Conservation (phyloP, 225 moss, liverwort and hornwort species). For the Marchantia polymorpha region DNA sequence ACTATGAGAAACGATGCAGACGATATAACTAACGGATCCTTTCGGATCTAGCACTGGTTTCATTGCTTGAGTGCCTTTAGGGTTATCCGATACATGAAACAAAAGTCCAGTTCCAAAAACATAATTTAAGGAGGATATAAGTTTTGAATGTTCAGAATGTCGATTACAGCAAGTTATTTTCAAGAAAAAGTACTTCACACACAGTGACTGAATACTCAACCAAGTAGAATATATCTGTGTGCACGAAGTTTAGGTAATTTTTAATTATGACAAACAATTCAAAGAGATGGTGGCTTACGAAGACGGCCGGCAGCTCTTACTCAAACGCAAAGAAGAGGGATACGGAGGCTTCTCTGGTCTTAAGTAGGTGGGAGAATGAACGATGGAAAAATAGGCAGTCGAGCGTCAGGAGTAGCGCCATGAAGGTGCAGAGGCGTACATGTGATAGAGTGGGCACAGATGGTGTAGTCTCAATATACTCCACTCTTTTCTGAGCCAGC, state of each 20-base stretch:
- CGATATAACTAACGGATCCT: too few species aligned
- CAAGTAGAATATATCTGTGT: background rate
- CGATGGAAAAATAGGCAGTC: slow-evolving; percentile 72
- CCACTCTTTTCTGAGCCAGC: slow-evolving; percentile 87
- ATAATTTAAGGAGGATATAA: too few species aligned
- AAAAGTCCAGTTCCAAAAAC: background rate
- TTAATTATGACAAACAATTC: background rate
- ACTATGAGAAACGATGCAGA: background rate
- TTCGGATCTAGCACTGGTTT: background rate
- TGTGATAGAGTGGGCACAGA: slow-evolving; percentile 79
- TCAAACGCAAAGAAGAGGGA: slow-evolving; percentile 96
- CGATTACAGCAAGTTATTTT: background rate
- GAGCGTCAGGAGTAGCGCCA: slow-evolving; percentile 81
- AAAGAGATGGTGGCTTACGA: slow-evolving; percentile 11
- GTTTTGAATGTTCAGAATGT: background rate
- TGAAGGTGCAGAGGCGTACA: slow-evolving; percentile 88
- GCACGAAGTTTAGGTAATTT: background rate
- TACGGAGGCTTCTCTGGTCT: slow-evolving; percentile 69
- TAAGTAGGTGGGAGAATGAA: slow-evolving; percentile 72
- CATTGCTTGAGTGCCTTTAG: background rate
- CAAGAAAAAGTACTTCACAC: background rate
- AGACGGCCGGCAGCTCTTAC: slow-evolving; percentile 51
- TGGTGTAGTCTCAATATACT: slow-evolving; percentile 90
- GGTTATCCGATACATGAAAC: background rate
- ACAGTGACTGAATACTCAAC: background rate